A percentile compares a stretch with the other conserved stretches of the same genome.
Conservation (phyloP, 352 stramenopile genomes). For the Pythium rhizo-oryzae region DNA sequence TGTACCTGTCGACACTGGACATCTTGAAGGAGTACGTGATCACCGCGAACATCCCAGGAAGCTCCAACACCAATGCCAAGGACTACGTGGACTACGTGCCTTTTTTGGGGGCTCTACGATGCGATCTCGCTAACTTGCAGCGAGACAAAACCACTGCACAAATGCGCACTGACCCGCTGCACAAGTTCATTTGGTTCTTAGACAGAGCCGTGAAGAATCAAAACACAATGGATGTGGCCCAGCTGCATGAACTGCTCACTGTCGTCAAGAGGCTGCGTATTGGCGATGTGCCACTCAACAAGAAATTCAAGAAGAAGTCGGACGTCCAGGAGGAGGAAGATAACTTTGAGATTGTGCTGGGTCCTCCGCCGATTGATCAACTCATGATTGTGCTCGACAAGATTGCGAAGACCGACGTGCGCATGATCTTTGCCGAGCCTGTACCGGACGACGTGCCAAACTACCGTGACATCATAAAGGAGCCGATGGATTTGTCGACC, state of each 20-base stretch:
- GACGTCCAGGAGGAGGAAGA: conserved; percentile 78
- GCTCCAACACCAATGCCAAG: conserved; percentile 59
- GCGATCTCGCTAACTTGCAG: conserved; percentile 80
- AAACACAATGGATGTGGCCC: conserved; percentile 53
- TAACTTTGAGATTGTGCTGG: conserved; percentile 79
- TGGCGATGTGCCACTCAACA: conserved; percentile 71
- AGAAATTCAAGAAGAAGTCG: conserved; percentile 77
- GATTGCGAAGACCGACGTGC: conserved; percentile 73
- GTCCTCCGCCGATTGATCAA: conserved; percentile 70
- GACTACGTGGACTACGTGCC: conserved; percentile 86
- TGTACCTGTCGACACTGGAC: conserved; percentile 80
- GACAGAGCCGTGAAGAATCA: conserved; percentile 81
- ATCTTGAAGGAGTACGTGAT: conserved; percentile 81
- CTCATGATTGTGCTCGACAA: conserved; percentile 78
- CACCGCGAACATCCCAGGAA: conserved; percentile 68
- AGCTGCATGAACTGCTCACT: conserved; percentile 72
- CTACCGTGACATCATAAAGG: conserved; percentile 82
- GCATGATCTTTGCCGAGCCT: conserved; percentile 83
- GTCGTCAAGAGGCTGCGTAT: conserved; percentile 73
- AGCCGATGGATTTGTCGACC: conserved; percentile 87
- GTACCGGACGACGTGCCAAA: conserved; percentile 84
- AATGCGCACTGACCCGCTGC: conserved; percentile 72
- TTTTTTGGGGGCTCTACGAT: conserved; percentile 79
- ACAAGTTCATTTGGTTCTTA: conserved; percentile 91
- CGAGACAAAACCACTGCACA: conserved; percentile 76